phyloP scores from a whole-genome alignment of 169 alveolate genomes.

The Plasmodium reichenowi region DNA sequence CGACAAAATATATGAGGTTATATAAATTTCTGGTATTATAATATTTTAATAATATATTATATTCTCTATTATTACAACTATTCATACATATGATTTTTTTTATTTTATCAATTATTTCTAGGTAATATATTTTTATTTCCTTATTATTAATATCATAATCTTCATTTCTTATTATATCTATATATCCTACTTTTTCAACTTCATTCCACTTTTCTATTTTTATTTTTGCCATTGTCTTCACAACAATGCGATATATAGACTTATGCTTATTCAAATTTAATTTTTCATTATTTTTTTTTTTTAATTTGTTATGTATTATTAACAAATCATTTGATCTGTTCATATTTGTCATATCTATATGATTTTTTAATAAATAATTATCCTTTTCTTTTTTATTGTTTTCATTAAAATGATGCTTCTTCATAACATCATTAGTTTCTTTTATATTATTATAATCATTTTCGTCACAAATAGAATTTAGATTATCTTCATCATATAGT shows the following conservation, averaged over 20 bases:
- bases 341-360: not conserved
- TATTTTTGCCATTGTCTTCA: conserved; percentile 19
- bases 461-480: not conserved
- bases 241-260: conserved; percentile 5
- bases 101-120: conserved; percentile 53
- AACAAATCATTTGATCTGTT: not conserved
- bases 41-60: conserved; percentile 57
- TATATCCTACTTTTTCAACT: conserved; percentile 7
- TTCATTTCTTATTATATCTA: conserved; percentile 4
- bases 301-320: not conserved
- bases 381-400: not conserved
- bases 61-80: conserved; percentile 23
- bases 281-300: not conserved
- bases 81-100: conserved; percentile 42
- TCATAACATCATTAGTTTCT: too few species aligned
- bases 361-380: not conserved
- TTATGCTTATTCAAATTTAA: not conserved
- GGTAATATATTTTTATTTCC: conserved; percentile 33
- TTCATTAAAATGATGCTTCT: too few species aligned
- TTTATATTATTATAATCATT: too few species aligned
- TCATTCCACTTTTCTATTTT: conserved; percentile 53
- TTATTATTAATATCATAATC: not conserved
- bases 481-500: conserved; percentile 7
- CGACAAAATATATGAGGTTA: conserved; percentile 35
- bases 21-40: conserved; percentile 42